Evolutionary conservation across 208 protist genomes (phyloP), one percentile per base, ranked within the genome.

Genomic region (Wallacemonas sp.): DNA sequence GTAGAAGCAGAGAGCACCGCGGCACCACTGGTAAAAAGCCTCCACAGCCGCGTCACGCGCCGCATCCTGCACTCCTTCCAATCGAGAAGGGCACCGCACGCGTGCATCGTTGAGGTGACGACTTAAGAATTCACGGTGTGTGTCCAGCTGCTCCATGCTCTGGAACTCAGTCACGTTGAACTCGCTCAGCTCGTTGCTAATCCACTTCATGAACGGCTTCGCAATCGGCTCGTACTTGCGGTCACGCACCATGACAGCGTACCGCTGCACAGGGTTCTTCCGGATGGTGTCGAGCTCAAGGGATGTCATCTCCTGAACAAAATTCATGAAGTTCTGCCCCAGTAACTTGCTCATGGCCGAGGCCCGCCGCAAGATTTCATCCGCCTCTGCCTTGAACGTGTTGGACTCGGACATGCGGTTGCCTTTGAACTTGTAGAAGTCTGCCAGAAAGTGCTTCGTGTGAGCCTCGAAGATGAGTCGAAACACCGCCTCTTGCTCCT

Each of bases 251-350:
- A 95, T 82, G 4, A 95, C 75, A 15, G 69, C 74, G 58, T 95
- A 89, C 21, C 86, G 83, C 65, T 95, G 89, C 15, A 89, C 74
- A n/a, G 86, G 89, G 59, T 93, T 95, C 66, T 93, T 89, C 6
- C 89, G 84, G 37, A 95, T 83, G 6, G 80, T 87, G 54, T 95
- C 89, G 34, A 95, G 73, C 70, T 95, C 89, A 26, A 90, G 67
- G 5, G 86, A 85, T 15, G 84, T 95, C 89, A 93, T 95, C 58
- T 95, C 86, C 71, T 95, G 84, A 13, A 93, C 78, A 68, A 95
- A 95, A 46, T 92, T 91, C 89, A 93, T 92, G 58, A 95, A 95
- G 54, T 81, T 86, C 45, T 76, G 73, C 10, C 89, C 89, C 1
- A 93, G 74, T 26, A 93, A 76, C 60, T 95, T 95, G 57, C 84